phyloP scores from a whole-genome alignment of 139 green algal genomes.

The Mychonastes homosphaera region DNA sequence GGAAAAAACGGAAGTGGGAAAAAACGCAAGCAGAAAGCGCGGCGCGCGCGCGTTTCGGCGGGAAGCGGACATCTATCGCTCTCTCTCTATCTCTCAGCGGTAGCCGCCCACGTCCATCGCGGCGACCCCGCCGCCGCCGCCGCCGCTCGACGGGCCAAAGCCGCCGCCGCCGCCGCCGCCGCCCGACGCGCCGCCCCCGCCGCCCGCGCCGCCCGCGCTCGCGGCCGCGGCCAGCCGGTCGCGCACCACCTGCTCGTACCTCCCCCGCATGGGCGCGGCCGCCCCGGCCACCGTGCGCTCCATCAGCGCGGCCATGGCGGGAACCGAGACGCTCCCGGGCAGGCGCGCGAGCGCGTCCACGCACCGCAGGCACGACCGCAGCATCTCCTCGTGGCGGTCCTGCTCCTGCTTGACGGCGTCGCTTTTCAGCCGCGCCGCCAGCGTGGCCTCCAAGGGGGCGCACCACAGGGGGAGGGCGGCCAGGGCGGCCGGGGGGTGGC shows the following conservation, averaged over 20 bases:
- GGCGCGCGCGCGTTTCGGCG: too few species aligned
- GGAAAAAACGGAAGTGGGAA: too few species aligned
- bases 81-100: too few species aligned
- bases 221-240: constrained; percentile 18
- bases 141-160: neutral
- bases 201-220: constrained; percentile 24
- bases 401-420: constrained; percentile 97
- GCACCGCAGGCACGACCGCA: constrained; percentile 73
- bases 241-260: too few species aligned
- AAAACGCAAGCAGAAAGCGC: too few species aligned
- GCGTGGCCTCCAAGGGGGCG: constrained; percentile 79
- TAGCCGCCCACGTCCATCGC: too few species aligned
- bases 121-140: too few species aligned
- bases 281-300: constrained; percentile 19
- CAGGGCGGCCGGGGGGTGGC: constrained; percentile 30
- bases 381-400: constrained; percentile 93
- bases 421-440: constrained; percentile 66
- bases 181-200: constrained; percentile 27
- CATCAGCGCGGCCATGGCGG: constrained; percentile 31
- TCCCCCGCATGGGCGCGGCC: too few species aligned
- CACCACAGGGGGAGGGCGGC: constrained; percentile 8
- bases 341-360: constrained; percentile 67
- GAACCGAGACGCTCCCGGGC: constrained; percentile 26
- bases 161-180: neutral
- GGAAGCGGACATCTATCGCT: too few species aligned